phyloP scores from a whole-genome alignment of 2,329 filamentous ascomycete genomes.

The Microcyclosporella mali region DNA sequence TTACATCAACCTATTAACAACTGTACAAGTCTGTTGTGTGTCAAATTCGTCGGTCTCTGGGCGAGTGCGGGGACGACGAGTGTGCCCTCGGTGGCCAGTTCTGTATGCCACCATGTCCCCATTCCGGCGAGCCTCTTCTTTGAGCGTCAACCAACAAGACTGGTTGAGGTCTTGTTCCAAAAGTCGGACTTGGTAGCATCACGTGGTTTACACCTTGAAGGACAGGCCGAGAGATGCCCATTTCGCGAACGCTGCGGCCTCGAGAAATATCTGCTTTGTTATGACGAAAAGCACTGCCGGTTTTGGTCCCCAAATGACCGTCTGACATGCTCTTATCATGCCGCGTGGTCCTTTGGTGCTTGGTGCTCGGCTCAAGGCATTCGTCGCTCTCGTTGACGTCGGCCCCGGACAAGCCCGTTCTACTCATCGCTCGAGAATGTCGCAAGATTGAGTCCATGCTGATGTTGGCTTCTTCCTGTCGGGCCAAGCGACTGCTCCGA shows the following conservation, averaged over 20 bases:
- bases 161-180: neutral
- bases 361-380: constrained; percentile 1
- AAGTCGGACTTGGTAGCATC: constrained; percentile 1
- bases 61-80: no score
- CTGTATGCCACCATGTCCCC: neutral
- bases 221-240: constrained; percentile 9
- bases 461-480: constrained; percentile 9
- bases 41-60: no score
- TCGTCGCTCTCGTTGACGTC: neutral
- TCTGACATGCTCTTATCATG: no score
- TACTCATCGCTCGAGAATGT: constrained; percentile 7
- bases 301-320: no score
- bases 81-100: no score
- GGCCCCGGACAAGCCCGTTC: constrained; percentile 3
- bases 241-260: constrained; percentile 6
- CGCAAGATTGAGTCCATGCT: constrained; percentile 9
- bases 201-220: constrained; percentile 6
- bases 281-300: no score
- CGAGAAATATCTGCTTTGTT: constrained; percentile 1
- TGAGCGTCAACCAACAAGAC: neutral
- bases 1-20: no score
- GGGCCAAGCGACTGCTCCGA: neutral
- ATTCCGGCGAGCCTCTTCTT: constrained; percentile 3
- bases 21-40: no score
- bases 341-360: no score